Base-by-base conservation (phyloP, 2,329 filamentous ascomycete genomes). In the Hypoxylon sp. region DNA sequence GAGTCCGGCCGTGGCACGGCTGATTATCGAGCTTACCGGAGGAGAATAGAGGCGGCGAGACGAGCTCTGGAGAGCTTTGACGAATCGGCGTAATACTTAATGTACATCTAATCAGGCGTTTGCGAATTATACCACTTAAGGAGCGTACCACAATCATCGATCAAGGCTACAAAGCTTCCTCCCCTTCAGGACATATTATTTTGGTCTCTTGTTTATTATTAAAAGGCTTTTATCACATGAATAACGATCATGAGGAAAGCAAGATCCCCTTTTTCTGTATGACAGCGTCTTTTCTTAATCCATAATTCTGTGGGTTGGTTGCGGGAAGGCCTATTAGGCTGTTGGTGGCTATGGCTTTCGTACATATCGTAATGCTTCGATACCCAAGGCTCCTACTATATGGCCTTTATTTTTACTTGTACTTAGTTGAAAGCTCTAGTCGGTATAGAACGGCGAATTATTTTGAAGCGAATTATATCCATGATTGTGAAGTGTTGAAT, bases 41-140 rank as follows among this genome's bases (percentile, higher is more conserved):
- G 91, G 70, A 86, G 92, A 72, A 85, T 97, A 55, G 93, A 97
- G 72, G 88, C 89, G 58, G 94, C 94, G 4, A 88, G 90, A 66
- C 85, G 88, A 58, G 86, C 93, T 3, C 83, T 97, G 31, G 92
- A 95, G 72, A 93, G 92, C 4, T 81, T 90, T 66, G 86, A 90
- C 70, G 84, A 73, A 57, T 35, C 65, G 5, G 48, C 57, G 29
- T 73, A 70, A 74, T 67, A n/a, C 9, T 59, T 64, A 60, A 65
- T 65, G 37, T 47, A 63, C 52, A 46, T 55, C 22, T 67, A 62
- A 57, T 63, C 29, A 46, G 65, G 69, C 62, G 66, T 71, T 71
- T 51, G 52, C 39, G 69, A 60, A 63, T 63, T 69, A 66, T 71
- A 69, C 61, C 61, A 69, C 66, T 66, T 66, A 46, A 57, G 31